Evolutionary conservation across 2,329 filamentous ascomycete genomes (phyloP).

Genomic region (Monilinia laxa): DNA sequence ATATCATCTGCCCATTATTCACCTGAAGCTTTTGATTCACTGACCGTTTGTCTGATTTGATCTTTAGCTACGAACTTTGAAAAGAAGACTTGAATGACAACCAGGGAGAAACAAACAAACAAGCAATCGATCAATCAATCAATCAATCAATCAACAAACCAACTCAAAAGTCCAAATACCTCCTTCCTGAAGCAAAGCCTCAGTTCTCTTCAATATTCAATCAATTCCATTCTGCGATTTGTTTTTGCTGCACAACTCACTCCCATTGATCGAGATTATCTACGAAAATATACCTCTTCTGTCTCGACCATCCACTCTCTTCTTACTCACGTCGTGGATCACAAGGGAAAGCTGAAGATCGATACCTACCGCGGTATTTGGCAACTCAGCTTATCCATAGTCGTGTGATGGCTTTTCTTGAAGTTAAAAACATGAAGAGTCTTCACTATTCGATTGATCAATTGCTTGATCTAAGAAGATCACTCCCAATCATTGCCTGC

Average conservation of each 20-base stretch:
- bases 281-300: not conserved
- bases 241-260: not conserved
- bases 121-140: not conserved
- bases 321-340: not conserved
- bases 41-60: not conserved
- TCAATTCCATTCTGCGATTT: not conserved
- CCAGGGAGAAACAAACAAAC: not conserved
- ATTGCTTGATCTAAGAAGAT: slow-evolving; percentile 34
- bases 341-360: not conserved
- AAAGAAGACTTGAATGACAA: not conserved
- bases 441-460: slow-evolving; percentile 35
- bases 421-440: slow-evolving; percentile 11
- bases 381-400: not conserved
- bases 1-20: slow-evolving; percentile 1
- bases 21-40: not conserved
- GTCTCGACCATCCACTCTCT: not conserved
- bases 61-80: not conserved
- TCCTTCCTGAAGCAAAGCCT: not conserved
- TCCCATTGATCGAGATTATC: not conserved
- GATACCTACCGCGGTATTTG: not conserved
- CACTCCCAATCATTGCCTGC: slow-evolving; percentile 32
- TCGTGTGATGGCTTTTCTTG: slow-evolving; percentile 18
- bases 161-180: not conserved
- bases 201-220: not conserved
- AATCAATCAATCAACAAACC: not conserved